Percentiles rank a stretch among this genome's conserved stretches.
phyloP scores from a whole-genome alignment of 164 flowering plant species.

The Annona cherimola region DNA sequence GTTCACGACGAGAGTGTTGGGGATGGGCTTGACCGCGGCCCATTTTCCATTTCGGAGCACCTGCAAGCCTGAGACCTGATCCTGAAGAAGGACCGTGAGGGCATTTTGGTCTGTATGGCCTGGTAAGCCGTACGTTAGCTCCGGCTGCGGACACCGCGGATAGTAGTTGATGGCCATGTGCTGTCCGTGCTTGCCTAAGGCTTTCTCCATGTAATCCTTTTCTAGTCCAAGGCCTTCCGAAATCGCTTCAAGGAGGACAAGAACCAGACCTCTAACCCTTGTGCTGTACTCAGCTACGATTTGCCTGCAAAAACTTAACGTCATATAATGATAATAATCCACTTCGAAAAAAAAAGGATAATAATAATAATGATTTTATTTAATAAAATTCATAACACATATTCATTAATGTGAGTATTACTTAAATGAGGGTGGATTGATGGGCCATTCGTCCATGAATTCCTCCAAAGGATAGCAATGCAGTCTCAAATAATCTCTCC shows the following conservation, averaged over 20 bases:
- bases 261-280: conserved; percentile 27
- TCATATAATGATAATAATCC: background rate
- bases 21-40: conserved; percentile 54
- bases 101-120: conserved; percentile 57
- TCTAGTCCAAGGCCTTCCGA: conserved; percentile 62
- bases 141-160: conserved; percentile 71
- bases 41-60: conserved; percentile 43
- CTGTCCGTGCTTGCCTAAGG: conserved; percentile 44
- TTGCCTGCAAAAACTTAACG: conserved; percentile 22
- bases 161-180: conserved; percentile 71
- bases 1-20: conserved; percentile 54
- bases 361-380: too few relatives aligned
- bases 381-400: background rate
- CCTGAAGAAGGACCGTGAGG: conserved; percentile 58
- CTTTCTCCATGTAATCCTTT: conserved; percentile 30
- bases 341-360: background rate
- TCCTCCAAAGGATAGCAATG: conserved; percentile 59
- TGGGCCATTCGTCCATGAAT: conserved; percentile 47
- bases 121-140: conserved; percentile 61
- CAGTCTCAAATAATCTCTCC: conserved; percentile 68
- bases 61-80: conserved; percentile 56
- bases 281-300: conserved; percentile 39
- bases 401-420: background rate
- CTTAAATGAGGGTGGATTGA: conserved; percentile 49
- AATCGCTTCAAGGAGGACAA: conserved; percentile 42